These are phyloP conservation scores for Aspergillus persii DNA, from an alignment of 2,329 filamentous ascomycete species.

Conservation along the genomic window DNA sequence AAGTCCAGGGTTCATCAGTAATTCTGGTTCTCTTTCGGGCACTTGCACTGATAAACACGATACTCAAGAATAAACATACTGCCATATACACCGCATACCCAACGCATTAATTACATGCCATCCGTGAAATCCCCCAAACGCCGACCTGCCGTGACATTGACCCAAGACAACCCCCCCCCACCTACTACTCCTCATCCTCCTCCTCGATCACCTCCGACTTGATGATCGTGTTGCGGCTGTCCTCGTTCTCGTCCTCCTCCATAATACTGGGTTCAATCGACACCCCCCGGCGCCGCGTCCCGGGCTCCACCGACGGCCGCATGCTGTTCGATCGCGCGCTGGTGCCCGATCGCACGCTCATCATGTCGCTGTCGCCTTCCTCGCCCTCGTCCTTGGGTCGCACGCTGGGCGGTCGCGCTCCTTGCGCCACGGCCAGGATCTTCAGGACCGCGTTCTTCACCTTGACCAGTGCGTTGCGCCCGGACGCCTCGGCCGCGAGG, in stretches of 20 bases:
- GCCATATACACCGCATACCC: not conserved
- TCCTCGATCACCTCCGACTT: constrained; percentile 33
- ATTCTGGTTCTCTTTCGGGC: too few species aligned
- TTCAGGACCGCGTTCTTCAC: constrained; percentile 45
- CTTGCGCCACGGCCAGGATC: constrained; percentile 50
- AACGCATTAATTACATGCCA: constrained; percentile 14
- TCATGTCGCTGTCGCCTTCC: constrained; percentile 30
- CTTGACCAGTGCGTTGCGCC: constrained; percentile 47
- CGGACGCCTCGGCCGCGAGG: constrained; percentile 41
- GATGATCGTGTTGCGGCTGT: constrained; percentile 32
- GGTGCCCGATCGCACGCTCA: constrained; percentile 25
- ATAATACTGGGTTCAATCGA: constrained; percentile 38
- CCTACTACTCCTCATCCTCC: constrained; percentile 14
- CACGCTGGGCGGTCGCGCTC: constrained; percentile 30
- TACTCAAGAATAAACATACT: not conserved
- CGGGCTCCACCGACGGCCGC: constrained; percentile 32
- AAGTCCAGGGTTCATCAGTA: too few species aligned
- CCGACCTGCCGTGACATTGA: constrained; percentile 12
- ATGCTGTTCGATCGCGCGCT: constrained; percentile 30
- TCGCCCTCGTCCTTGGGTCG: constrained; percentile 33
- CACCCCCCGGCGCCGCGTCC: constrained; percentile 21
- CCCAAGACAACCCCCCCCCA: constrained; percentile 1
- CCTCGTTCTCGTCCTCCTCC: constrained; percentile 40
- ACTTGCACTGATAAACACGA: too few species aligned
- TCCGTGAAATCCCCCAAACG: constrained; percentile 7